Evolutionary conservation across 768 basidiomycete genomes (phyloP), one percentile per base, ranked within the genome.

Genomic region (Lactarius hengduanensis): DNA sequence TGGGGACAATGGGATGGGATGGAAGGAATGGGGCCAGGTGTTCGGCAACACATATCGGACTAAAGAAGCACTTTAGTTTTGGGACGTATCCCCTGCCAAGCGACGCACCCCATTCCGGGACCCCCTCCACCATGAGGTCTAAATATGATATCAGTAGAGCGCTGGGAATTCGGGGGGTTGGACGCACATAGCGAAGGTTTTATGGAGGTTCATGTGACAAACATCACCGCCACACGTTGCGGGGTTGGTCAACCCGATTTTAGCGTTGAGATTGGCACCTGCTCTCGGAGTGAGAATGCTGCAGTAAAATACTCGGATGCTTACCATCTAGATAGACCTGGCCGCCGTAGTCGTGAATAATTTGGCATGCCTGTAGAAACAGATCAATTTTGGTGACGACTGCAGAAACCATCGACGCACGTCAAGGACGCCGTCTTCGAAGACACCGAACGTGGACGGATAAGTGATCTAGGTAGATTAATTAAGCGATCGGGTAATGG

Each of bases 91-190:
- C n/a, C 15, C 26, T 6, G 20, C 9, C 8, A 16, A 45, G 59
- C 58, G 63, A 72, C 83, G 74, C 73, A 90, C 89, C 95, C 95
- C 66, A 97, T 90, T 67, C 96, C 96, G 61, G 97, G 97, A 63
- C 96, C 96, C 60, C 96, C 96, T 58, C 96, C 96, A 66, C 96
- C 96, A 75, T 98, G 96, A 47, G 96, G 96, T 74, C 92, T 95
- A 26, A 1, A 38, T 43, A 30, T 9, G 63, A 64, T 53, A 45
- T 36, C 54, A 22, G 36, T 59, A 36, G 26, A 50, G 45, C 5
- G 16, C 43, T 13, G 53, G 63, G 15, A 63, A 47, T 64, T 60
- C 16, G 28, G 55, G 61, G 30, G 15, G 30, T 2, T 45, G 32
- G 5, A 72, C 90, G 64, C 74, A 93, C 90, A 97, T 98, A 8